Percentiles rank a stretch among this genome's conserved stretches.
phyloP scores from a whole-genome alignment of 768 basidiomycete species.

The Flagelloscypha sp. region DNA sequence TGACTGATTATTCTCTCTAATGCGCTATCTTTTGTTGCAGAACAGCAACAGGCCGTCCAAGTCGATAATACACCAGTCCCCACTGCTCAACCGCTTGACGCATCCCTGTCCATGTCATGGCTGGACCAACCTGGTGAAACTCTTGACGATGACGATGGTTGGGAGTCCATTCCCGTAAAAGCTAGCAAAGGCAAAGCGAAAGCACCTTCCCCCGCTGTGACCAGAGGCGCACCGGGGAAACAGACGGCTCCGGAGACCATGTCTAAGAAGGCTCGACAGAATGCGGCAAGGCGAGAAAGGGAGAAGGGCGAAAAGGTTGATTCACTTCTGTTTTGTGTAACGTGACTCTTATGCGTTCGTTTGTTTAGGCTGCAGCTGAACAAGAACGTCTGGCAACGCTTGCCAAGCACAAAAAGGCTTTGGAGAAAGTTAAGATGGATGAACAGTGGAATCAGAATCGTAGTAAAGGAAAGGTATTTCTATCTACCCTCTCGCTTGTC shows the following conservation, averaged over 20 bases:
- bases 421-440: slow-evolving; percentile 45
- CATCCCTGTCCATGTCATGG: not conserved
- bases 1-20: no score
- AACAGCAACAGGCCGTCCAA: no score
- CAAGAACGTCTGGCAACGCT: slow-evolving; percentile 39
- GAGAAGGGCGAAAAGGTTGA: slow-evolving; percentile 48
- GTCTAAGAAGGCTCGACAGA: slow-evolving; percentile 67
- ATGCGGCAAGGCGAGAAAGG: slow-evolving; percentile 49
- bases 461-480: slow-evolving; percentile 12
- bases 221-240: slow-evolving; percentile 7
- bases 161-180: slow-evolving; percentile 67
- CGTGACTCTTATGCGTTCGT: no score
- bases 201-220: slow-evolving; percentile 13
- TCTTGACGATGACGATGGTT: slow-evolving; percentile 71
- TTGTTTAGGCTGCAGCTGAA: no score
- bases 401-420: slow-evolving; percentile 50
- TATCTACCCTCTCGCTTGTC: slow-evolving; percentile 19
- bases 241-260: slow-evolving; percentile 34
- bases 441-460: slow-evolving; percentile 32
- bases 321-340: no score
- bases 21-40: no score
- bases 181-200: slow-evolving; percentile 13
- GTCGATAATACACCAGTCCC: no score
- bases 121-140: no score
- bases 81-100: no score